Percentiles rank a stretch among this genome's conserved stretches.
Conservation (phyloP, 1,284 basidiomycete genomes). For the Fomitopsis betulina region DNA sequence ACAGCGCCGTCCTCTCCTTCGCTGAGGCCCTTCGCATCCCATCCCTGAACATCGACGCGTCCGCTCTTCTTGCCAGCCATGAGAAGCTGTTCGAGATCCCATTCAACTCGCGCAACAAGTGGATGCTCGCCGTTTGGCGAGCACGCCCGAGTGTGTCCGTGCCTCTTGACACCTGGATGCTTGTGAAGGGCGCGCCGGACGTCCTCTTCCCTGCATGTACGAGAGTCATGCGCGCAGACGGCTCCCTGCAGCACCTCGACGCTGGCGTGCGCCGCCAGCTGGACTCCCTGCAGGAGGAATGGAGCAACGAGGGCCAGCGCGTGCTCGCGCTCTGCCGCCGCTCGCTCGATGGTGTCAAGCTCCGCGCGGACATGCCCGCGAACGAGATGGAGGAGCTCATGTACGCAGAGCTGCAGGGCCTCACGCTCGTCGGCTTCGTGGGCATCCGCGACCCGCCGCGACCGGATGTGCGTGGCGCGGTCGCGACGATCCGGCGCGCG, state of each 20-base stretch:
- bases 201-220: conserved; percentile 47
- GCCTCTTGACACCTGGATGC: conserved; percentile 26
- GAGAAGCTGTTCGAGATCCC: conserved; percentile 40
- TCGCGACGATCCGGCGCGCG: conserved; percentile 47
- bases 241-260: conserved; percentile 32
- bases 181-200: conserved; percentile 58
- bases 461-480: conserved; percentile 51
- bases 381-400: conserved; percentile 35
- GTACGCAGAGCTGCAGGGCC: conserved; percentile 34
- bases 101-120: conserved; percentile 68
- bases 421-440: conserved; percentile 59
- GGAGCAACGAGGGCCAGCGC: conserved; percentile 57
- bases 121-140: conserved; percentile 48
- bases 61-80: conserved; percentile 22
- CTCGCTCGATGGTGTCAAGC: conserved; percentile 19
- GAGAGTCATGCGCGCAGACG: conserved; percentile 34
- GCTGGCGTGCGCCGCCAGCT: conserved; percentile 25
- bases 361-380: conserved; percentile 27
- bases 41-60: conserved; percentile 17
- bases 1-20: conserved; percentile 58
- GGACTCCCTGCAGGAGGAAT: conserved; percentile 38
- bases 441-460: conserved; percentile 64
- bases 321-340: conserved; percentile 48
- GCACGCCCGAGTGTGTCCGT: conserved; percentile 5
- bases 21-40: conserved; percentile 39